Conservation (phyloP, 23 red algal genomes). For the Gracilaria caudata region DNA sequence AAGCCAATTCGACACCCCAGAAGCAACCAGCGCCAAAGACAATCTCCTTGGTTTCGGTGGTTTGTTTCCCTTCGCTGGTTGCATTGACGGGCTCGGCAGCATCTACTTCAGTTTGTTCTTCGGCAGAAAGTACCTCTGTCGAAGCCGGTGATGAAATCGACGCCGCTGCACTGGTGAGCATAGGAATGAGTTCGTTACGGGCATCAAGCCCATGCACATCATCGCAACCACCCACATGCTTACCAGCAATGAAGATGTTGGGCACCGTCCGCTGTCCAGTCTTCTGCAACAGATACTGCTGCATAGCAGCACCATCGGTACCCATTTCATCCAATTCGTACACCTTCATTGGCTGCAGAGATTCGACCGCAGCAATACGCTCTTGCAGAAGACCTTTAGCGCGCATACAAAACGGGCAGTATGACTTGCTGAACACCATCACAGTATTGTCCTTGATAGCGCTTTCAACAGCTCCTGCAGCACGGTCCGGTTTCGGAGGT, state of each 20-base stretch:
- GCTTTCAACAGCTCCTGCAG: slow-evolving; percentile 32
- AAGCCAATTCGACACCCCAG: slow-evolving; percentile 79
- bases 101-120: slow-evolving; percentile 3
- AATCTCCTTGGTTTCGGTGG: slow-evolving; percentile 27
- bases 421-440: slow-evolving; percentile 86
- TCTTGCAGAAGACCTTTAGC: slow-evolving; percentile 71
- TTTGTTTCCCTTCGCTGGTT: background rate
- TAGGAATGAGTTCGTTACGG: slow-evolving; percentile 61
- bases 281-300: slow-evolving; percentile 66
- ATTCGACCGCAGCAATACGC: slow-evolving; percentile 10
- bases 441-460: slow-evolving; percentile 58
- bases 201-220: slow-evolving; percentile 31
- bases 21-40: slow-evolving; percentile 80
- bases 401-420: slow-evolving; percentile 70
- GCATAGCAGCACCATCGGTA: slow-evolving; percentile 63
- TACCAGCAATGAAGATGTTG: slow-evolving; percentile 86
- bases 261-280: slow-evolving; percentile 90
- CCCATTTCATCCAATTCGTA: slow-evolving; percentile 79
- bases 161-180: slow-evolving; percentile 67
- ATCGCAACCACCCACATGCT: slow-evolving; percentile 91
- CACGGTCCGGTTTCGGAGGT: background rate
- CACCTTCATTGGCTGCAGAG: slow-evolving; percentile 19
- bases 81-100: background rate
- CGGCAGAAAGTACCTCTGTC: slow-evolving; percentile 14
- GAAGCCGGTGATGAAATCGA: background rate